Evolutionary conservation across 345 rosid genomes (phyloP).

Genomic region (Punica granatum): DNA sequence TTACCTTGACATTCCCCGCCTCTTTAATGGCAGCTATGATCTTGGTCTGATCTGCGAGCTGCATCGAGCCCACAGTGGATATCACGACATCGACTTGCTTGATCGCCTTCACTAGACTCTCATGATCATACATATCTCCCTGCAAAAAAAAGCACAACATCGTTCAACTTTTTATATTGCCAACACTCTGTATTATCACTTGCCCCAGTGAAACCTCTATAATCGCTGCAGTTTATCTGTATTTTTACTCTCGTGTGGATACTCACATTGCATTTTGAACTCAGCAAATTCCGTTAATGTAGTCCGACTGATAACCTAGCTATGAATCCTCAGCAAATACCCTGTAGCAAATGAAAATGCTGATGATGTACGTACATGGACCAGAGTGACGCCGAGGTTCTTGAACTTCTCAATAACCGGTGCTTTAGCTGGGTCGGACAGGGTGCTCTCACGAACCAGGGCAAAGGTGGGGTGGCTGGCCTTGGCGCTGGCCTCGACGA

Average conservation of each 20-base stretch:
- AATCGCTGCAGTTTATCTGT: too few species aligned
- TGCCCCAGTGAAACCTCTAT: too few species aligned
- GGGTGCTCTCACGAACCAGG: slow-evolving; percentile 44
- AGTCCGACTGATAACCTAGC: background rate
- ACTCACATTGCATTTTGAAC: too few species aligned
- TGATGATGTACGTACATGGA: slow-evolving; percentile 29
- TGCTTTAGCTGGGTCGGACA: slow-evolving; percentile 50
- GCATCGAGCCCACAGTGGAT: slow-evolving; percentile 43
- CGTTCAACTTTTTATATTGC: too few species aligned
- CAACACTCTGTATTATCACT: too few species aligned
- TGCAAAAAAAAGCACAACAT: too few species aligned
- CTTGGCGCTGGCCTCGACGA: slow-evolving; percentile 50
- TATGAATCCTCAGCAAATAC: background rate
- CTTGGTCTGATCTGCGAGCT: slow-evolving; percentile 60
- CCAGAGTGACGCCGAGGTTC: slow-evolving; percentile 44
- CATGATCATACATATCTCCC: slow-evolving; percentile 62
- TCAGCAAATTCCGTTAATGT: background rate
- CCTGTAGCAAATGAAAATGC: background rate
- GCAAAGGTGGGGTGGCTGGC: slow-evolving; percentile 57
- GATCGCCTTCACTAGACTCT: slow-evolving; percentile 61
- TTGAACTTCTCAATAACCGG: slow-evolving; percentile 42
- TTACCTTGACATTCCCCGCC: slow-evolving; percentile 76
- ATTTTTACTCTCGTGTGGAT: too few species aligned
- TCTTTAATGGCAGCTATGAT: slow-evolving; percentile 76
- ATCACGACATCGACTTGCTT: slow-evolving; percentile 82